Percentiles rank a stretch among this genome's conserved stretches.
Conservation (phyloP, 495 filamentous ascomycete species). For the Neurospora sp. region DNA sequence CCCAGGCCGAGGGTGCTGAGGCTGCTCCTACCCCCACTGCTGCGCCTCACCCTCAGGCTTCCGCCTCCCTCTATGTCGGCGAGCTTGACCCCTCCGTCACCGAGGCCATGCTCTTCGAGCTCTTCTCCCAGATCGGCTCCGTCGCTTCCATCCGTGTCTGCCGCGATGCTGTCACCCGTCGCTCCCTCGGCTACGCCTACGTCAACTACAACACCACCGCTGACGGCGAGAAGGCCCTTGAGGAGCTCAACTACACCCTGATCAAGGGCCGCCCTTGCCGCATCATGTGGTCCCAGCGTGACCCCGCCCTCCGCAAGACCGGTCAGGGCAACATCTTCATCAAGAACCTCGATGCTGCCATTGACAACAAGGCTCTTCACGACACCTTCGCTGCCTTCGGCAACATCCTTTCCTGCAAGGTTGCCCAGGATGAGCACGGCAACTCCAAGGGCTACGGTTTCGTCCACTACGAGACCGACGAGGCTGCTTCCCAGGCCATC, state of each 20-base stretch:
- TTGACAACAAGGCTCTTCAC: slow-evolving; percentile 99
- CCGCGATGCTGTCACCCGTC: slow-evolving; percentile 96
- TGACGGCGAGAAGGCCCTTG: slow-evolving; percentile 95
- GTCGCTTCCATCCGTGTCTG: slow-evolving; percentile 99
- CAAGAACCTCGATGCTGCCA: slow-evolving; percentile 97
- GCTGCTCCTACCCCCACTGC: slow-evolving; percentile 60
- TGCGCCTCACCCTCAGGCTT: slow-evolving; percentile 66
- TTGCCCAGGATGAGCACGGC: slow-evolving; percentile 91
- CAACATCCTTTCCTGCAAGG: slow-evolving; percentile 99
- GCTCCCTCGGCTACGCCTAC: slow-evolving; percentile 98
- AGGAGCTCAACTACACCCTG: slow-evolving; percentile 98
- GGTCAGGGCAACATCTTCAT: slow-evolving; percentile 99
- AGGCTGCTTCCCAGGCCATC: slow-evolving; percentile 93
- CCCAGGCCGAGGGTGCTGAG: slow-evolving; percentile 43
- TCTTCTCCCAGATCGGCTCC: slow-evolving; percentile 98
- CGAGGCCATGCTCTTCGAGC: slow-evolving; percentile 99
- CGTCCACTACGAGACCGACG: slow-evolving; percentile 98
- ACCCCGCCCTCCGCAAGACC: slow-evolving; percentile 97
- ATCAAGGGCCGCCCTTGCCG: slow-evolving; percentile 99
- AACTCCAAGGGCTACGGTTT: slow-evolving; percentile 99
- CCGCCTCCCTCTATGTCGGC: slow-evolving; percentile 96
- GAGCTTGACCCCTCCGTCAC: slow-evolving; percentile 96
- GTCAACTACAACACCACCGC: slow-evolving; percentile 98
- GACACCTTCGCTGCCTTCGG: slow-evolving; percentile 99
- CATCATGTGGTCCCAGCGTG: slow-evolving; percentile 99